Evolutionary conservation across 805 yeast species (phyloP), one percentile per base, ranked within the genome.

Genomic region (Sungouiozyma intestinalis): DNA sequence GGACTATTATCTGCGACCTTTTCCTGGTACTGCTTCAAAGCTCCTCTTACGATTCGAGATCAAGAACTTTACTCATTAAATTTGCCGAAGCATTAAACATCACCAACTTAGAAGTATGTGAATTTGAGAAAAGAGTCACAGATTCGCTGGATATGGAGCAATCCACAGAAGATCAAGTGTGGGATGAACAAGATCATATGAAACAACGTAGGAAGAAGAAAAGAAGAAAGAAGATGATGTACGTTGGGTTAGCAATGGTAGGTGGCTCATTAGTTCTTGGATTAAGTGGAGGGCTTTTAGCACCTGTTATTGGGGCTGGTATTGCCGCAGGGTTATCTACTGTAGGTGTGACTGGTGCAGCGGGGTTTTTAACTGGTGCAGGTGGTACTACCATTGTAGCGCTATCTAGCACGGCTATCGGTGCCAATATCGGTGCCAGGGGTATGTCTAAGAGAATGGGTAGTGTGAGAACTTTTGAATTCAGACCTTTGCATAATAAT

Each of bases 261-360:
- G 97, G 97, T 21, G 99, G 99, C 2, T 88, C 95, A 1, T 67
- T 92, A 17, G 95, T 92, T 1, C 75, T 92, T 45, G 99, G 99
- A 2, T 67, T 92, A 16, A 85, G 96, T 46, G 97, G 95, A 7
- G 99, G 99, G 5, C 63, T 92, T 36, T 66, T 92, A 36, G 98
- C 98, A 0, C 99, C 99, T 0, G 95, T 94, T 2, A 94, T 92
- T 54, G 97, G 97, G 40, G 97, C 97, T 1, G 99, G 99, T 54
- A 57, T 92, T 21, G 98, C 97, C 2, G 97, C 97, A 3, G 99
- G 97, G 14, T 68, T 92, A 34, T 81, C 97, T 1, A 92, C 98
- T 0, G 77, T 90, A 17, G 99, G 99, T 27, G 83, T 94, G 17
- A 71, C 85, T 1, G 97, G 99, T n/a, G 86, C 97, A 0, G 64